These are phyloP conservation scores for Penicillium sp. DNA, from an alignment of 2,329 filamentous ascomycete species.

Conservation along the genomic window DNA sequence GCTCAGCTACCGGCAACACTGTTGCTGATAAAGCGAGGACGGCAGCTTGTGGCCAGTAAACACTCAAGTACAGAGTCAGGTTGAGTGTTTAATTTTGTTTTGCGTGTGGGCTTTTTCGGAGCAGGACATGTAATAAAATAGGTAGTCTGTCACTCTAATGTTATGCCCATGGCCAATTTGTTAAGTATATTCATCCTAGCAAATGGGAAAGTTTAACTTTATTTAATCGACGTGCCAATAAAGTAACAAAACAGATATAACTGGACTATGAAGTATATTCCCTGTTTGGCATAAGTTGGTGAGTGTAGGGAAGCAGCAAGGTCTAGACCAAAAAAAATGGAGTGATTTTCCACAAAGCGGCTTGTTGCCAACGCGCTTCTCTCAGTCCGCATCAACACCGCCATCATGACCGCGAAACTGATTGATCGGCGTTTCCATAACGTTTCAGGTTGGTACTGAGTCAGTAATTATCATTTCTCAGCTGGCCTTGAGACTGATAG, in stretches of 20 bases:
- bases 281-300: neutral
- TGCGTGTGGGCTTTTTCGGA: too few species aligned
- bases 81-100: neutral
- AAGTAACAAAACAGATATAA: too few species aligned
- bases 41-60: slow-evolving; percentile 16
- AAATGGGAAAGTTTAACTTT: too few species aligned
- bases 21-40: slow-evolving; percentile 20
- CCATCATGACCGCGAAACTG: slow-evolving; percentile 39
- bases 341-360: slow-evolving; percentile 14
- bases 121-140: neutral
- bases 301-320: neutral
- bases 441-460: slow-evolving; percentile 33
- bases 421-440: slow-evolving; percentile 40
- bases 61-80: neutral
- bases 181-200: too few species aligned
- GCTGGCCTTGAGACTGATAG: neutral
- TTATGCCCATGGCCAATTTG: too few species aligned
- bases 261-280: too few species aligned
- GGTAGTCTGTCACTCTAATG: too few species aligned
- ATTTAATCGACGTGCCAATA: too few species aligned
- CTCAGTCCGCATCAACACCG: slow-evolving; percentile 18
- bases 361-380: slow-evolving; percentile 7
- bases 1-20: slow-evolving; percentile 22
- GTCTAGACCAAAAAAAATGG: neutral
- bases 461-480: neutral